Percentiles rank a stretch among this genome's conserved stretches.
phyloP scores from a whole-genome alignment of 2,329 filamentous ascomycete genomes.

The Bipolaris cookei region DNA sequence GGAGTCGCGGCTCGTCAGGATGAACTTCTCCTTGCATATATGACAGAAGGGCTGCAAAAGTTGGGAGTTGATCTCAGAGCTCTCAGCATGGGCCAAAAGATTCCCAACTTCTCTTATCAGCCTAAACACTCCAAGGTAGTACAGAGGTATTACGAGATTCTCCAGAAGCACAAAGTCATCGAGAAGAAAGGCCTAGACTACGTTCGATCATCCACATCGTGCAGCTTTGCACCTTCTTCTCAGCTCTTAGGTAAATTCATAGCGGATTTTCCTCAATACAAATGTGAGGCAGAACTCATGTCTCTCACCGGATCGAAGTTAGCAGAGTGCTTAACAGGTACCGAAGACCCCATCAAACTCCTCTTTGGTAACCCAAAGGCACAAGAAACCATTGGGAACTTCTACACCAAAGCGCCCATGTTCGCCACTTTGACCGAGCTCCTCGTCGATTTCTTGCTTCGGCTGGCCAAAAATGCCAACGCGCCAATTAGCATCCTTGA shows the following conservation, averaged over 20 bases:
- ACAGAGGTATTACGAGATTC: constrained; percentile 13
- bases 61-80: constrained; percentile 14
- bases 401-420: constrained; percentile 27
- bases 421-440: constrained; percentile 21
- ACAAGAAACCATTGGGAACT: constrained; percentile 20
- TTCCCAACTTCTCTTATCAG: constrained; percentile 12
- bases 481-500: constrained; percentile 43
- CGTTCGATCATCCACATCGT: constrained; percentile 1
- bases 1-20: constrained; percentile 15
- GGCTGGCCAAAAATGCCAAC: constrained; percentile 6
- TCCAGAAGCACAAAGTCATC: constrained; percentile 15
- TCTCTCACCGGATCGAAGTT: constrained; percentile 17
- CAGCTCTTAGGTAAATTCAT: constrained; percentile 1
- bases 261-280: constrained; percentile 18
- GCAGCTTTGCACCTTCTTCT: not conserved
- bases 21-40: constrained; percentile 22
- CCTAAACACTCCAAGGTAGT: constrained; percentile 16
- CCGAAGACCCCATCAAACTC: constrained; percentile 19
- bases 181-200: constrained; percentile 2
- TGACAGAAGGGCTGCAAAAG: constrained; percentile 19
- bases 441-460: constrained; percentile 19
- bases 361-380: constrained; percentile 21
- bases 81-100: constrained; percentile 2
- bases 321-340: constrained; percentile 21
- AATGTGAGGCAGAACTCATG: constrained; percentile 19